Evolutionary conservation across 345 rosid species (phyloP), one percentile per base, ranked within the genome.

Genomic region (Streptanthus diversifolius): DNA sequence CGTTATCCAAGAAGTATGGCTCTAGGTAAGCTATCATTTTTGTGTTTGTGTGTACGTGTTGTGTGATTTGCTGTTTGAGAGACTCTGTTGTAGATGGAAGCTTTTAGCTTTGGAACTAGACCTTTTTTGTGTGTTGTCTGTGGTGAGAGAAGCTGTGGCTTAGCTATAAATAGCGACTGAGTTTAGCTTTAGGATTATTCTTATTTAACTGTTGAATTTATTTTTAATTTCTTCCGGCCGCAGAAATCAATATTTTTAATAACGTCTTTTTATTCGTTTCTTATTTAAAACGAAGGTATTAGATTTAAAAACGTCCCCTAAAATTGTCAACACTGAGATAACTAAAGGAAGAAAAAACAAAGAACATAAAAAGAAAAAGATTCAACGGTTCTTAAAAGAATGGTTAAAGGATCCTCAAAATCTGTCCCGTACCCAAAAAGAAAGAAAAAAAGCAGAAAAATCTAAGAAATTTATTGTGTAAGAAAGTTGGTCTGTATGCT

Each of bases 21-120:
- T 82, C 96, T 40, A 88, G 18, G 81, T 79, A 93, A 1, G 93
- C 95, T 65, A 93, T 91, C 97, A 93, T 93, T 70, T 68, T 70
- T 39, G 13, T 63, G 18, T 40, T 24, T 55, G 21, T 48, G 51
- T 72, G 30, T 43, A 36, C 56, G 21, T 35, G 22, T 61, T 51
- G 62, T 45, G 66, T 54, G 58, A 19, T 15, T 62, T 49, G 57
- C 56, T 48, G 40, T 65, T 29, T 27, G 59, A 74, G 66, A 74
- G 72, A 66, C 78, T 73, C 64, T 65, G 11, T 24, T 10, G 21
- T 7, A 35, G 19, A 19, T 51, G 56, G 45, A 76, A 70, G 72
- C 74, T 69, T 57, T 70, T 55, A 63, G 61, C 47, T 63, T 70
- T 45, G 51, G 71, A 44, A 70, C 65, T 43, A 63, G 53, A 55